These are phyloP conservation scores for Porogramme epimiltina DNA, from an alignment of 1,284 basidiomycete genomes.

Conservation along the genomic window DNA sequence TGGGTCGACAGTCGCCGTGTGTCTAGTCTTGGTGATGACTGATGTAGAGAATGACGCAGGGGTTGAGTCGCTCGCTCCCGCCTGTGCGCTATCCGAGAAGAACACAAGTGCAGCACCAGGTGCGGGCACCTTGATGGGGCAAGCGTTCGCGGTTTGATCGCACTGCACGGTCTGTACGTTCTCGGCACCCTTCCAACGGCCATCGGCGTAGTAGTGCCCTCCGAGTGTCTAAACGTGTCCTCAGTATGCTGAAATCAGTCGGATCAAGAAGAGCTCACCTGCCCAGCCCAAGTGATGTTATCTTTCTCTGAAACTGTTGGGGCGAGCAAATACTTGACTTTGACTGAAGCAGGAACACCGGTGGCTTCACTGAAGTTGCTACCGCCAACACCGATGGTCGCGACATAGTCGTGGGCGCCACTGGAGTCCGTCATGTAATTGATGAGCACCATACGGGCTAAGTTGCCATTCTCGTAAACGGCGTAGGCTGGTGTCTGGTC, in stretches of 20 bases:
- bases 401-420: conserved; percentile 52
- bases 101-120: conserved; percentile 68
- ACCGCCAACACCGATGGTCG: conserved; percentile 43
- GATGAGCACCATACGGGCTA: conserved; percentile 61
- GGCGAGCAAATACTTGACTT: conserved; percentile 54
- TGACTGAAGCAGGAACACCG: conserved; percentile 43
- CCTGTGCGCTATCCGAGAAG: conserved; percentile 39
- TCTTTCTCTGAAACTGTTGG: conserved; percentile 57
- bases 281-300: conserved; percentile 74
- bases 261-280: conserved; percentile 16
- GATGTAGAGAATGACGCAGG: conserved; percentile 58
- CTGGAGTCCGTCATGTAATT: conserved; percentile 62
- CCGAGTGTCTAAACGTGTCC: conserved; percentile 58
- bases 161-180: conserved; percentile 56
- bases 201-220: conserved; percentile 58
- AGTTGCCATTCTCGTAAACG: conserved; percentile 63
- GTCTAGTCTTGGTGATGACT: conserved; percentile 43
- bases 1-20: conserved; percentile 39
- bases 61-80: conserved; percentile 40
- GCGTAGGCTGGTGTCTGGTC: conserved; percentile 68
- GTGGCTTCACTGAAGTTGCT: conserved; percentile 36
- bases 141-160: conserved; percentile 47
- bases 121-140: conserved; percentile 62
- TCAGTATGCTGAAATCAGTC: background rate
- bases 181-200: conserved; percentile 54